A percentile compares a stretch with the other conserved stretches of the same genome.
These are phyloP conservation scores for Apostasia ramifera DNA, from an alignment of 106 monocot species.

Conservation along the genomic window DNA sequence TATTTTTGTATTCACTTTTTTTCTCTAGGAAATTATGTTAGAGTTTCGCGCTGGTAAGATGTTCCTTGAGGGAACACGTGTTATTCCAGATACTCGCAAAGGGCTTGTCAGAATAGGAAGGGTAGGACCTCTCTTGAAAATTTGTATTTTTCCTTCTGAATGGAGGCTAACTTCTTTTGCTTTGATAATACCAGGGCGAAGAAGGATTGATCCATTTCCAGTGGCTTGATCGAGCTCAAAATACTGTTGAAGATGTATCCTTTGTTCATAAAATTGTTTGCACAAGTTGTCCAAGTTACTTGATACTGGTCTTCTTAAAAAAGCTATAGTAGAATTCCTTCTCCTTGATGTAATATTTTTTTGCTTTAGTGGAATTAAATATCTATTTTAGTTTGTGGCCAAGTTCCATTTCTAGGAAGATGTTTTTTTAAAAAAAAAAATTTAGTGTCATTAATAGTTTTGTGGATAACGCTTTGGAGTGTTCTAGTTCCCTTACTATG, in stretches of 20 bases:
- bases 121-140: conserved; percentile 30
- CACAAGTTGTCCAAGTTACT: too few species aligned
- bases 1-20: conserved; percentile 1
- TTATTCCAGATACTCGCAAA: conserved; percentile 83
- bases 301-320: too few species aligned
- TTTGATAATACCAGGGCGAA: conserved; percentile 49
- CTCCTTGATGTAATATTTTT: too few species aligned
- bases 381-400: too few species aligned
- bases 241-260: conserved; percentile 81
- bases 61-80: conserved; percentile 53
- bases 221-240: conserved; percentile 76
- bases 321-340: too few species aligned
- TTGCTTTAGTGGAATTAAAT: too few species aligned
- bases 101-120: conserved; percentile 83
- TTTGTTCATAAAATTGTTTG: background rate
- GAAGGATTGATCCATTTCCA: conserved; percentile 97
- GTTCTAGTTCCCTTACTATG: too few species aligned
- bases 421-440: too few species aligned
- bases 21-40: conserved; percentile 67
- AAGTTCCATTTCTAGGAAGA: too few species aligned
- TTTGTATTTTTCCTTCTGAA: background rate
- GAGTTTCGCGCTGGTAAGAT: conserved; percentile 97
- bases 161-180: conserved; percentile 8
- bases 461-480: too few species aligned
- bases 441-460: too few species aligned